These are phyloP conservation scores for Cercospora brassicicola DNA, from an alignment of 2,329 filamentous ascomycete species.

Conservation along the genomic window DNA sequence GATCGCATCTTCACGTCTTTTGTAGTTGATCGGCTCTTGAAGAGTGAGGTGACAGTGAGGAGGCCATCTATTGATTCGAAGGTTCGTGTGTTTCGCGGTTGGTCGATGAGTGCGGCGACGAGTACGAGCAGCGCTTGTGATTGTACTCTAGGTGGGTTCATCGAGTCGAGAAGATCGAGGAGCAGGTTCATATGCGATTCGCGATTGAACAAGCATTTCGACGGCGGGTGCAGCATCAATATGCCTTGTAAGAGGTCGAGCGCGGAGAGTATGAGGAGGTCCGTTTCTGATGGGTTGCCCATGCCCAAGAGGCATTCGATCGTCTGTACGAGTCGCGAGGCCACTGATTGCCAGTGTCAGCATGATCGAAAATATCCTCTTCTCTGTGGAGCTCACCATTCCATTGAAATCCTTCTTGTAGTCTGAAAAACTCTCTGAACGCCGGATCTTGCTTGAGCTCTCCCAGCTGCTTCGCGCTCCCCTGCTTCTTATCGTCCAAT, in stretches of 20 bases:
- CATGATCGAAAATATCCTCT: background rate
- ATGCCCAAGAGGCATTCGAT: constrained; percentile 84
- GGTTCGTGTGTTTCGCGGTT: constrained; percentile 81
- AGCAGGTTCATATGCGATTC: constrained; percentile 97
- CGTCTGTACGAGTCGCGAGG: constrained; percentile 78
- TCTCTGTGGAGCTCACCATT: constrained; percentile 59
- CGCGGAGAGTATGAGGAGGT: constrained; percentile 82
- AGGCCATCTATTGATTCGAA: constrained; percentile 92
- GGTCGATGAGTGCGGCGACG: constrained; percentile 82
- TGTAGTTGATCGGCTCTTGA: constrained; percentile 82
- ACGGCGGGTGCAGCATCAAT: constrained; percentile 84
- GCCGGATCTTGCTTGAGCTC: constrained; percentile 79
- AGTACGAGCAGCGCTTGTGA: constrained; percentile 86
- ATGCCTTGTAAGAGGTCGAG: constrained; percentile 87
- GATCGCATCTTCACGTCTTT: constrained; percentile 91
- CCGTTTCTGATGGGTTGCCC: constrained; percentile 76
- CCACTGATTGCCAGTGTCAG: constrained; percentile 54
- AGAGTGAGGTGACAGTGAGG: constrained; percentile 85
- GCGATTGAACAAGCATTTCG: constrained; percentile 79
- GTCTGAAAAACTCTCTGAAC: constrained; percentile 91
- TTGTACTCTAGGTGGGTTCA: constrained; percentile 89
- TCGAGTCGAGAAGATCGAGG: constrained; percentile 85
- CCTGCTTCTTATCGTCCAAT: constrained; percentile 34
- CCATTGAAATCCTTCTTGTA: constrained; percentile 97
- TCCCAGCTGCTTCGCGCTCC: constrained; percentile 59